Conservation (phyloP, 2,329 filamentous ascomycete genomes). For the Colletotrichum sp. region DNA sequence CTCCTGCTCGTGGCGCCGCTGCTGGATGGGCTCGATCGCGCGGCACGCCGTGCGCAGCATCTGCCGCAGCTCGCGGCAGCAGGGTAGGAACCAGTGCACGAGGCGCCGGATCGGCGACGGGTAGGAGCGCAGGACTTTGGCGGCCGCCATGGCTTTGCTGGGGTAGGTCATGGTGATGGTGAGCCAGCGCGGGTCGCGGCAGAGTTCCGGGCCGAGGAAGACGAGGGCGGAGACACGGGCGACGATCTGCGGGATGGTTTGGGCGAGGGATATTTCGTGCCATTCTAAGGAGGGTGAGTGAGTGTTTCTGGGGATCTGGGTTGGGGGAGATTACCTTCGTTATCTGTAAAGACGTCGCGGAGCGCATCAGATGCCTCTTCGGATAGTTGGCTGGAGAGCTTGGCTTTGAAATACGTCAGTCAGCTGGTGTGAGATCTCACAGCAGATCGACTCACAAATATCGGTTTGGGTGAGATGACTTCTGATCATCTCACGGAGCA, state of each 20-base stretch:
- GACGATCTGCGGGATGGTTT: constrained; percentile 33
- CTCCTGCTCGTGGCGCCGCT: constrained; percentile 29
- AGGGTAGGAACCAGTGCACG: constrained; percentile 48
- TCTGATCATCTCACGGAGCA: constrained; percentile 1
- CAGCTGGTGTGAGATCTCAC: neutral
- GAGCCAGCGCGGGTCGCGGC: constrained; percentile 52
- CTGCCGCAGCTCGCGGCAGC: constrained; percentile 37
- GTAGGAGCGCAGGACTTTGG: constrained; percentile 42
- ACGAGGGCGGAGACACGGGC: constrained; percentile 54
- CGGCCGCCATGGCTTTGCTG: constrained; percentile 38
- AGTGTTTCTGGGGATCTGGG: neutral
- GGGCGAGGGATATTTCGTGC: constrained; percentile 1
- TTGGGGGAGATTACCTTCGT: neutral
- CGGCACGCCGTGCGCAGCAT: constrained; percentile 39
- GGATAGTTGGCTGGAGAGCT: neutral
- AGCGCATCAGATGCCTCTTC: neutral
- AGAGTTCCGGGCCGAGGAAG: constrained; percentile 50
- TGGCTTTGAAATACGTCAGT: neutral
- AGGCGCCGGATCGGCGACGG: constrained; percentile 44
- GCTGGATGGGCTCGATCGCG: constrained; percentile 37
- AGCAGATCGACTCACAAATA: neutral
- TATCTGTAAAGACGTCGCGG: neutral
- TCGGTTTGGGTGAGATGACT: neutral
- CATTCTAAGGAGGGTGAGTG: no score
- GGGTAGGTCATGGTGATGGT: constrained; percentile 47